Evolutionary conservation across 768 basidiomycete genomes (phyloP).

Genomic region (Mycena vulgaris): DNA sequence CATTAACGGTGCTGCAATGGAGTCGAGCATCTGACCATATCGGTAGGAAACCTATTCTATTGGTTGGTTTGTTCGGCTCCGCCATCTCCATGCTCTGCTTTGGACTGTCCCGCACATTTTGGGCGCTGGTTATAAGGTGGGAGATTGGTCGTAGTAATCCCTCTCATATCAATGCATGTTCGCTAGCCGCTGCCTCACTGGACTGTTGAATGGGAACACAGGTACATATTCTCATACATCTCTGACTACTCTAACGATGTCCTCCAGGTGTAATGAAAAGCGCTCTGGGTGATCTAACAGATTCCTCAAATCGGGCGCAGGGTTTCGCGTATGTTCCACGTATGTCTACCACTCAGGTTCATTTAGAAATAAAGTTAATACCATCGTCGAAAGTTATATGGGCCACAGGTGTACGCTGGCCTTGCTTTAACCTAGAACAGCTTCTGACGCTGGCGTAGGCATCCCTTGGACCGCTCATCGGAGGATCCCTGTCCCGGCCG

Average conservation of each 20-base stretch:
- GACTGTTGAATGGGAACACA: slow-evolving; percentile 78
- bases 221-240: slow-evolving; percentile 53
- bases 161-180: not conserved
- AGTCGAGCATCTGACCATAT: slow-evolving; percentile 72
- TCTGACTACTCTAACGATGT: not conserved
- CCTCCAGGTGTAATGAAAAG: slow-evolving; percentile 80
- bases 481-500: slow-evolving; percentile 78
- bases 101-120: slow-evolving; percentile 73
- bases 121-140: slow-evolving; percentile 68
- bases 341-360: too few species aligned
- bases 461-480: slow-evolving; percentile 71
- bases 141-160: not conserved
- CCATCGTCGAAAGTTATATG: slow-evolving; percentile 54
- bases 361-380: too few species aligned
- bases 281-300: slow-evolving; percentile 77
- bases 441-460: slow-evolving; percentile 11
- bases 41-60: slow-evolving; percentile 73
- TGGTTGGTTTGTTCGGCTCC: slow-evolving; percentile 68
- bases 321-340: slow-evolving; percentile 47
- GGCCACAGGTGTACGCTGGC: slow-evolving; percentile 58
- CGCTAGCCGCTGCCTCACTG: slow-evolving; percentile 75
- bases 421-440: too few species aligned
- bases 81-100: slow-evolving; percentile 70
- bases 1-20: slow-evolving; percentile 74
- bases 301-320: slow-evolving; percentile 68